Evolutionary conservation across 73 alveolate genomes (phyloP), one percentile per base, ranked within the genome.

Genomic region (Uronychia setigera): DNA sequence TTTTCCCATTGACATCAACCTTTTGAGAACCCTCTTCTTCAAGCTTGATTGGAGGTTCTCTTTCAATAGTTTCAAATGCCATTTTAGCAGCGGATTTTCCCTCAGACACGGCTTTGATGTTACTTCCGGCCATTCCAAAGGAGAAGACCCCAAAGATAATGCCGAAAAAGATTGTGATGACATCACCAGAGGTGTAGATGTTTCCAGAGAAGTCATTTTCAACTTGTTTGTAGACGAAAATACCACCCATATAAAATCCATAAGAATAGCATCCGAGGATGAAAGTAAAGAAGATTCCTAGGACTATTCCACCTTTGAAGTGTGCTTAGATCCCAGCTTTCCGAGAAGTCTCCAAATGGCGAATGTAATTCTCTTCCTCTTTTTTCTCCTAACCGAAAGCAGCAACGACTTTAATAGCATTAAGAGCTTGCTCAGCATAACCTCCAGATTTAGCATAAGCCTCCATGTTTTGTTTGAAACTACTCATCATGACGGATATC

Each of bases 371-470:
- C 29, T 81, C 79, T 58, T 34, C 30, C 86, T 94, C 98, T 31
- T 33, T 76, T 28, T 82, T 89, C 80, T 86, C 93, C 80, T 89
- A 74, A 46, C 85, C 94, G 76, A 90, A 93, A 13, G 97, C 91
- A 35, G n/a, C 35, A 0, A 93, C 93, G 30, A 93, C 95, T 86
- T 86, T 91, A 60, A 94, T 94, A 57, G 90, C 93, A 88, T 91
- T 91, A 33, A 94, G 89, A 0, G 95, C 92, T 88, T 94, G 91
- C 88, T 94, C 98, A 0, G 98, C 96, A 33, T 88, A 85, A 31
- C 96, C 98, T 32, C 96, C 98, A 0, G 94, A 85, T 88, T 85
- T 60, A 32, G 80, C 90, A 81, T 91, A 94, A 0, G 98, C 86
- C 80, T 74, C 83, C 92, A 80, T 81, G 83, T 74, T 80, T 75